A percentile compares a stretch with the other conserved stretches of the same genome.
Conservation (phyloP, 805 yeast species). For the Saturnispora diversa region DNA sequence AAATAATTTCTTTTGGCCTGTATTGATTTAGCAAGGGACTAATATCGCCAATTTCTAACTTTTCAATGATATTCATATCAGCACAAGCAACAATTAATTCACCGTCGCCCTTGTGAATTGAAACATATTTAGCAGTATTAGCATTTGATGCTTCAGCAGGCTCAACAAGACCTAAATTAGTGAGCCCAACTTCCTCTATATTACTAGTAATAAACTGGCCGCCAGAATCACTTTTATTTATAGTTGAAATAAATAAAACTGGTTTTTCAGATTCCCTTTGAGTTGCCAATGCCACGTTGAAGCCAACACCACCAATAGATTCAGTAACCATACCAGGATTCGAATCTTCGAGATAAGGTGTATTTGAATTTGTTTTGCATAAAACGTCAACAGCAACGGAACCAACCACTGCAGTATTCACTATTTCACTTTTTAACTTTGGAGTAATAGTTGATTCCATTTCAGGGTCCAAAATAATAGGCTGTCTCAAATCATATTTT, state of each 20-base stretch:
- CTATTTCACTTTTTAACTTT: not conserved
- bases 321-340: slow-evolving; percentile 52
- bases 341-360: slow-evolving; percentile 46
- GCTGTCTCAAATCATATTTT: not conserved
- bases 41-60: slow-evolving; percentile 37
- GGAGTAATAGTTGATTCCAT: not conserved
- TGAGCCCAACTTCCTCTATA: slow-evolving; percentile 25
- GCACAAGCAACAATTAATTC: slow-evolving; percentile 69
- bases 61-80: slow-evolving; percentile 69
- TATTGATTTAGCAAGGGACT: slow-evolving; percentile 32
- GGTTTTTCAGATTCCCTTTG: slow-evolving; percentile 22
- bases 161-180: slow-evolving; percentile 35
- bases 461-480: not conserved
- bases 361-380: slow-evolving; percentile 33
- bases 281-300: slow-evolving; percentile 61
- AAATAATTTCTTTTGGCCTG: slow-evolving; percentile 42
- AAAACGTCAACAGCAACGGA: slow-evolving; percentile 71
- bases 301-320: slow-evolving; percentile 79
- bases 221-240: slow-evolving; percentile 48
- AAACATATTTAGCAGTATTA: slow-evolving; percentile 64
- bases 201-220: slow-evolving; percentile 35
- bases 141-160: slow-evolving; percentile 11
- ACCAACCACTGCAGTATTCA: slow-evolving; percentile 48
- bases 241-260: slow-evolving; percentile 40
- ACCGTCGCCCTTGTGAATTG: slow-evolving; percentile 56